phyloP scores from a whole-genome alignment of 1,139 yeast genomes.

The Pichia cactophila region DNA sequence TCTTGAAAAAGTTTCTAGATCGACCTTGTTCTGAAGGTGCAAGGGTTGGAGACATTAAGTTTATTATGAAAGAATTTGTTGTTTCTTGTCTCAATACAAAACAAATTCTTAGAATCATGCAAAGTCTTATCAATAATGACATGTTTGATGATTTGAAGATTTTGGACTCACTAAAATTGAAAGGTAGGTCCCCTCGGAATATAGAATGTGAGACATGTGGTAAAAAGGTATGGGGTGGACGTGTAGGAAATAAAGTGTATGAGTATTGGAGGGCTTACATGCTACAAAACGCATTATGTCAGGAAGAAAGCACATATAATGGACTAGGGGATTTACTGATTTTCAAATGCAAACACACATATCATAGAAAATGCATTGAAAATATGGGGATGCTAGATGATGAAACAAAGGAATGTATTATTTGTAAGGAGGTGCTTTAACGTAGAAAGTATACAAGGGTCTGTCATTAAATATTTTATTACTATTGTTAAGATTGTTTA shows the following conservation, averaged over 20 bases:
- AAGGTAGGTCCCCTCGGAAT: constrained; percentile 55
- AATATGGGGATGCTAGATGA: constrained; percentile 33
- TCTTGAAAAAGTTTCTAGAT: constrained; percentile 44
- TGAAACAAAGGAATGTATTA: constrained; percentile 21
- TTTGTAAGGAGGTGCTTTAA: constrained; percentile 19
- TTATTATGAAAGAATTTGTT: constrained; percentile 55
- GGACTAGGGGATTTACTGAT: constrained; percentile 32
- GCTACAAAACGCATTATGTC: constrained; percentile 7
- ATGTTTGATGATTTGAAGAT: constrained; percentile 39
- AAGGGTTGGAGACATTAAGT: constrained; percentile 50
- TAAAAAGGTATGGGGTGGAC: constrained; percentile 55
- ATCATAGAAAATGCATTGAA: constrained; percentile 54
- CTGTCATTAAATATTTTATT: neutral
- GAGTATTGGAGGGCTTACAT: constrained; percentile 39
- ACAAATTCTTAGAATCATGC: constrained; percentile 46
- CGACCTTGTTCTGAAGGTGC: constrained; percentile 34
- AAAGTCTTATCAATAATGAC: constrained; percentile 47
- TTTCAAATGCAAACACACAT: constrained; percentile 58
- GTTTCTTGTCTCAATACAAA: constrained; percentile 59
- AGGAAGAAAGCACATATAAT: neutral
- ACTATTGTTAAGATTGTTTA: constrained; percentile 3
- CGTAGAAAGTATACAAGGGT: neutral
- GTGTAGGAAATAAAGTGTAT: constrained; percentile 37
- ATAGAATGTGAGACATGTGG: constrained; percentile 68
- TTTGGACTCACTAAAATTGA: constrained; percentile 34